Base-by-base conservation (phyloP, 768 basidiomycete species). In the Dioszegia hungarica region DNA sequence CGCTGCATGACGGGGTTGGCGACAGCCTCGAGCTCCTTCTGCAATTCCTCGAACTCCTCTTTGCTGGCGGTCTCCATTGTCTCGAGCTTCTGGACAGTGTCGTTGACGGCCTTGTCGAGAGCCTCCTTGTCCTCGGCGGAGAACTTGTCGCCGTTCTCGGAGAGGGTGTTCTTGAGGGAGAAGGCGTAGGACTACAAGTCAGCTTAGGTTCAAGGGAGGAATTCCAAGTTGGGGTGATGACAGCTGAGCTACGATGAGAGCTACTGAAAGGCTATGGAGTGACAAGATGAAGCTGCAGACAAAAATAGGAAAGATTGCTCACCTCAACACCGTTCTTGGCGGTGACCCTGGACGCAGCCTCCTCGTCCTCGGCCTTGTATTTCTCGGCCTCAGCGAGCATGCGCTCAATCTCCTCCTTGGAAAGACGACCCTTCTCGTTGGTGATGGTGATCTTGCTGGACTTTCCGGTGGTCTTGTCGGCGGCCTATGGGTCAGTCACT, bases 391-490 rank as follows among this genome's bases (percentile, higher is more conserved):
- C 82, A 17, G 74, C 67, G 41, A 84, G 75, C 82, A 84, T 84
- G 24, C 79, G 73, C 43, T 82, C 81, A 47, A 85, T 82, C 56
- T 84, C 81, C 47, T 83, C 82, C 69, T 79, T 85, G 44, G 81
- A 83, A 22, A 91, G 84, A 79, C 93, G 89, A 41, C 90, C 91
- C 80, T 92, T 93, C 77, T 94, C 90, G 79, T 95, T 95, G 67
- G 85, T 92, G 79, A 95, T 97, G 36, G 89, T 92, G 77, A 94
- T 90, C 39, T 85, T 86, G 77, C 88, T 85, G 0, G 75, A 75
- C 63, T 79, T 79, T 33, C 79, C 79, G 61, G 75, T 78, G 49
- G 74, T 74, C 75, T 79, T 80, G 66, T 80, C 79, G 43, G 72
- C 62, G 47, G 77, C 79, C 43, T 44, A 17, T 6, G 6, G 5